Conservation (phyloP, 75 land plant species). For the Pinus tabuliformis region DNA sequence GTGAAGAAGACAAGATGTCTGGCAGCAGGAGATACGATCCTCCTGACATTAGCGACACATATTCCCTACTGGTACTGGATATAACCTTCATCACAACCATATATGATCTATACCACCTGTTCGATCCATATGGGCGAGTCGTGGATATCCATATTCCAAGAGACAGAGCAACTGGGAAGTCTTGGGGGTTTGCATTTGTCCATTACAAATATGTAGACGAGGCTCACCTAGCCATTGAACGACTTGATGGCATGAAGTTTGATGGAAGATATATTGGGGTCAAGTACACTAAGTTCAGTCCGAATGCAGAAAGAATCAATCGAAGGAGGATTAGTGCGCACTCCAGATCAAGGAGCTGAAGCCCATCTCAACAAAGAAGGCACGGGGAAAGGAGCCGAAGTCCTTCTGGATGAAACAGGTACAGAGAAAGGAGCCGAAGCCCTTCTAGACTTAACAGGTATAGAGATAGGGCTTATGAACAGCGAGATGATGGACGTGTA, state of each 20-base stretch:
- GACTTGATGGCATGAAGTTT: conserved; percentile 75
- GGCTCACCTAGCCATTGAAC: conserved; percentile 85
- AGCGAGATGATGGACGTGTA: too few species aligned
- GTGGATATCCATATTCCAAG: background rate
- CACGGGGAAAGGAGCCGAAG: too few species aligned
- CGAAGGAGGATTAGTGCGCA: background rate
- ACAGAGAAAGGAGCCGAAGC: too few species aligned
- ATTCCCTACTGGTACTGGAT: background rate
- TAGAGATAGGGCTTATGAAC: too few species aligned
- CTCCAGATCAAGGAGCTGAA: too few species aligned
- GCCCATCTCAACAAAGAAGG: too few species aligned
- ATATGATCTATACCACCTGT: background rate
- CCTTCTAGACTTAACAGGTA: too few species aligned
- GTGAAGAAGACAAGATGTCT: background rate
- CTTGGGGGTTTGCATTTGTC: conserved; percentile 94
- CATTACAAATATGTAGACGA: conserved; percentile 92
- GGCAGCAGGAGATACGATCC: background rate
- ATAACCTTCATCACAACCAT: background rate
- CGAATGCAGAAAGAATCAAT: conserved; percentile 47
- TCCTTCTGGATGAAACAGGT: too few species aligned
- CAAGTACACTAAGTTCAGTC: conserved; percentile 91
- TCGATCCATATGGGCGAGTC: background rate
- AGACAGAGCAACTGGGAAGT: conserved; percentile 70
- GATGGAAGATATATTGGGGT: conserved; percentile 90
- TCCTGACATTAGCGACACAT: background rate